Evolutionary conservation across 257 asterid species (phyloP).

Genomic region (Solanum corneliomulleri): DNA sequence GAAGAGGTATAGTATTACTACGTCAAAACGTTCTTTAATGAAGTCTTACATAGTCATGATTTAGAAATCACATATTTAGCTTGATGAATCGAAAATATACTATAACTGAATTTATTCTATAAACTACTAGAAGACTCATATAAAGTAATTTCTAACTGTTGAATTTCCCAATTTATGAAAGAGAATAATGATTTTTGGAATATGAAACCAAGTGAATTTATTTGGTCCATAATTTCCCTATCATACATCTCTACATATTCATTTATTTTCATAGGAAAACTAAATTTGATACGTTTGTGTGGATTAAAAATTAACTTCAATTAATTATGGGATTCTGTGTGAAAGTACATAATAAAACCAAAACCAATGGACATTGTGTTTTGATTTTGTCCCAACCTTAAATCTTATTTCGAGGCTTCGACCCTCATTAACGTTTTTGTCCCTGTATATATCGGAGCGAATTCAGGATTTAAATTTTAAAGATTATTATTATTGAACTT

Average conservation of each 20-base stretch:
- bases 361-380: not conserved
- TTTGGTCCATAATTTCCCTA: not conserved
- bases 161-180: too few species aligned
- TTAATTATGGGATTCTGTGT: not conserved
- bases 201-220: not conserved
- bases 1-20: not conserved
- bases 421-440: not conserved
- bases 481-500: too few species aligned
- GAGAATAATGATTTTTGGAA: too few species aligned
- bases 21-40: fast-evolving
- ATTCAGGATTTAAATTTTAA: too few species aligned
- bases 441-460: too few species aligned
- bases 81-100: fast-evolving
- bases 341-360: not conserved
- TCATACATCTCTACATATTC: not conserved
- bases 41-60: not conserved
- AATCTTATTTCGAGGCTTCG: not conserved
- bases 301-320: not conserved
- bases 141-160: not conserved
- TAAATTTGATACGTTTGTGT: not conserved
- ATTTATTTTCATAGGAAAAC: not conserved
- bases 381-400: not conserved
- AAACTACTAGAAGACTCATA: not conserved
- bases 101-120: not conserved
- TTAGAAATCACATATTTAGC: not conserved